A percentile compares a stretch with the other conserved stretches of the same genome.
Conservation (phyloP, 2,329 filamentous ascomycete species). For the Fusarium acutatum region DNA sequence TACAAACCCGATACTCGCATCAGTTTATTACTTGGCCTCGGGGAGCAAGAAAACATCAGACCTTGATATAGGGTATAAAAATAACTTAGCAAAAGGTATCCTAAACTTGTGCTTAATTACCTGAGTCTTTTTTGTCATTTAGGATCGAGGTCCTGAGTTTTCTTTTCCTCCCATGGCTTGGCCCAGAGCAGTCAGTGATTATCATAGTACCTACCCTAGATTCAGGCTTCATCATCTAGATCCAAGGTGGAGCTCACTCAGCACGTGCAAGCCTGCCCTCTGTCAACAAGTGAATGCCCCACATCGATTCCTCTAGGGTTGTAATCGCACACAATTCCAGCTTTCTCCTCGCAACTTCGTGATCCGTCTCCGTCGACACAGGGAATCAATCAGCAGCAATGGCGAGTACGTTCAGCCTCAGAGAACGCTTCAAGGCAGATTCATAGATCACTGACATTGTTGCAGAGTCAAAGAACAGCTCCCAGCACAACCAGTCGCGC, state of each 20-base stretch:
- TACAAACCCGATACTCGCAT: neutral
- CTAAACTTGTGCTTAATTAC: neutral
- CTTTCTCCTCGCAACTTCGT: conserved; percentile 40
- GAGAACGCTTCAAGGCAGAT: neutral
- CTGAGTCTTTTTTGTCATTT: neutral
- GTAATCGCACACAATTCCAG: conserved; percentile 44
- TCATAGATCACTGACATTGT: conserved; percentile 29
- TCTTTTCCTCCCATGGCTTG: neutral
- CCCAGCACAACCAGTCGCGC: conserved; percentile 97
- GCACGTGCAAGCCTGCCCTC: conserved; percentile 16
- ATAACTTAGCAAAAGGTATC: neutral
- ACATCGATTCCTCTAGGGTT: conserved; percentile 40
- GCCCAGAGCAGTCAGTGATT: neutral
- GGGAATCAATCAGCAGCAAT: conserved; percentile 49
- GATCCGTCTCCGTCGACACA: conserved; percentile 41
- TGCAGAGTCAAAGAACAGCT: conserved; percentile 99
- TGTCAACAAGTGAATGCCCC: conserved; percentile 26
- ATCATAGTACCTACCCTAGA: neutral
- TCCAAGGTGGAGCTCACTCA: neutral
- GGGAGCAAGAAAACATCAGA: neutral
- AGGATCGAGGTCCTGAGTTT: neutral
- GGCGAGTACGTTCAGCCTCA: conserved; percentile 49
- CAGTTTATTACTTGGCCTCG: neutral
- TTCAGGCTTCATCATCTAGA: neutral
- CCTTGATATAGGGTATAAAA: neutral